Evolutionary conservation across 225 moss, liverwort and hornwort genomes (phyloP), one percentile per base, ranked within the genome.

Genomic region (Asterella californica): DNA sequence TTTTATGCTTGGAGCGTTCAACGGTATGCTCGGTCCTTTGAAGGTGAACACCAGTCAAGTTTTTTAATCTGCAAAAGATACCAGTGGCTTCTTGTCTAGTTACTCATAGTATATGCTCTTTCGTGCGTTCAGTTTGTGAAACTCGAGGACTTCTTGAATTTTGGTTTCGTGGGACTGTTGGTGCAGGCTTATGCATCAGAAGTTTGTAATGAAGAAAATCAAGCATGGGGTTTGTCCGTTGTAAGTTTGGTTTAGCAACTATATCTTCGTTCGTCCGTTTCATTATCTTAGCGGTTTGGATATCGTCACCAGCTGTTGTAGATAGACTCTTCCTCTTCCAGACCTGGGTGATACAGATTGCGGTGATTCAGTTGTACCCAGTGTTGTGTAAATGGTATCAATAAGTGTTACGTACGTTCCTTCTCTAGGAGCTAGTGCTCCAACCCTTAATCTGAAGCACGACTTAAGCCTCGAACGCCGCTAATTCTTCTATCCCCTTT

Each of bases 101-200:
- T 33, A 1, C 74, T 48, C 9, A 9, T 49, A 2, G 47, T 72
- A 12, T 9, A 30, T 1, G 10, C 32, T 32, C 3, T 45, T 22
- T 42, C 42, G 22, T 70, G 6, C 9, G 22, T 25, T 45, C 38
- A 8, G 1, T 9, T 37, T 17, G 9, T n/a, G n/a, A n/a, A n/a
- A n/a, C n/a, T 70, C n/a, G n/a, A n/a, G 62, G 5, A 5, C 64
- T 15, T 15, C 30, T 9, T 30, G 12, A 32, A 14, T 65, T 8
- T 37, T 69, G 17, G 24, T 22, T 2, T 22, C 22, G 9, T 36
- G 34, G 15, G n/a, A 22, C 46, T 47, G 25, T 47, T 17, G n/a
- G 9, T 72, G 80, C 93, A 94, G 96, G 97, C 97, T 15, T 99
- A 95, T 82, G 84, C 90, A 81, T 88, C 92, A 30, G 99, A 99